phyloP scores from a whole-genome alignment of 73 alveolate genomes.

The Symbiodinium natans region DNA sequence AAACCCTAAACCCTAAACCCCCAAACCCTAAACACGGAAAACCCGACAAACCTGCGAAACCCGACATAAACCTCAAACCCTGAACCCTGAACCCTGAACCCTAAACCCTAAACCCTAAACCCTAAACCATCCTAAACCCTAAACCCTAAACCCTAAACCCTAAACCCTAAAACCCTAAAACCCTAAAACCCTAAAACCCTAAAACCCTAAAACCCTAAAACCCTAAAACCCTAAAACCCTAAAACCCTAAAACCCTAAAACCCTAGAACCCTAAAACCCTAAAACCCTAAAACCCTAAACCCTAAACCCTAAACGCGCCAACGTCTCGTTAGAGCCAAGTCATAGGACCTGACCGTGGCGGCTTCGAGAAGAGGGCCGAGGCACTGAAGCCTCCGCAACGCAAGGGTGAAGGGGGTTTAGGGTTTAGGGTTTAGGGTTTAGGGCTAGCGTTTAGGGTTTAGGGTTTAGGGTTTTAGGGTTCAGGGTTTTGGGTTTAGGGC shows the following conservation, averaged over 20 bases:
- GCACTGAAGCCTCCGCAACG: not conserved
- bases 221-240: not conserved
- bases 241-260: not conserved
- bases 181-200: too few relatives aligned
- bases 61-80: not conserved
- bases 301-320: not conserved
- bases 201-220: too few relatives aligned
- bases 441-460: not conserved
- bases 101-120: not conserved
- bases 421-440: not conserved
- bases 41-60: too few relatives aligned
- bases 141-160: not conserved
- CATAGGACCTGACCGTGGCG: not conserved
- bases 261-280: not conserved
- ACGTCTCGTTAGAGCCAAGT: not conserved
- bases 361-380: not conserved
- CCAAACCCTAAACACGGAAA: too few relatives aligned
- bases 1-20: too few relatives aligned
- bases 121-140: not conserved
- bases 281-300: not conserved
- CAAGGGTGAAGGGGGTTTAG: not conserved
- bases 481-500: not conserved
- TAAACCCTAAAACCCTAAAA: too few relatives aligned
- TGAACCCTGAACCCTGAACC: not conserved
- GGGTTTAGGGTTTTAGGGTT: not conserved